These are phyloP conservation scores for Rhizophagus prolifer DNA, from an alignment of 192 early-diverging fungal genomes.

Conservation along the genomic window DNA sequence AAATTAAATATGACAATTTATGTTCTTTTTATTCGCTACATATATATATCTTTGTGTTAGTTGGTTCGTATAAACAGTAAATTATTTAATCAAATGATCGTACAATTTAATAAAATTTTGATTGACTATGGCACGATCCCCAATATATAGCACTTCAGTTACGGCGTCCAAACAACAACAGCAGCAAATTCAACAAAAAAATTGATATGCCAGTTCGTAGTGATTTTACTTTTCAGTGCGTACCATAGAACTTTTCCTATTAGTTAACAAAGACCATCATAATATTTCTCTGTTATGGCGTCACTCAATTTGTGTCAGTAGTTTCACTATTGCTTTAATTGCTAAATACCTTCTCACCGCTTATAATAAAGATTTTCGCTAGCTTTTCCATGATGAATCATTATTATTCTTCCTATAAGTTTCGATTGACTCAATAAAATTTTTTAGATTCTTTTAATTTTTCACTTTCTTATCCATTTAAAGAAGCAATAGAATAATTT, in stretches of 20 bases:
- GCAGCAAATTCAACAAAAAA: not conserved
- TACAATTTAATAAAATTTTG: not conserved
- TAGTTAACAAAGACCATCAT: not conserved
- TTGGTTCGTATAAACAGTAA: not conserved
- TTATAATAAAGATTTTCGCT: too few species aligned
- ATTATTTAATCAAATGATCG: not conserved
- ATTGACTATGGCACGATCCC: not conserved
- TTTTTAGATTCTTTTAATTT: too few species aligned
- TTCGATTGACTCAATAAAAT: too few species aligned
- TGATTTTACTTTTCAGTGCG: not conserved
- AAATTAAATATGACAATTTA: constrained; percentile 22
- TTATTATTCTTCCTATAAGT: too few species aligned
- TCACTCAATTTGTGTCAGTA: too few species aligned
- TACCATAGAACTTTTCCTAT: not conserved
- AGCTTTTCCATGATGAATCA: too few species aligned
- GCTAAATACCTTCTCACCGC: too few species aligned
- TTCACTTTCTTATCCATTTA: too few species aligned
- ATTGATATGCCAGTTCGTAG: not conserved
- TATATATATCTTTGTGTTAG: not conserved
- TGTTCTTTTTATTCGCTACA: constrained; percentile 4
- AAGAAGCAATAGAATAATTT: too few species aligned
- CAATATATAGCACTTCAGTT: not conserved
- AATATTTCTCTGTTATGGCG: too few species aligned
- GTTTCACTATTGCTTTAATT: too few species aligned
- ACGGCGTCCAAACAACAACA: not conserved